Conservation (phyloP, 2,329 filamentous ascomycete genomes). For the Blastomyces gilchristii region DNA sequence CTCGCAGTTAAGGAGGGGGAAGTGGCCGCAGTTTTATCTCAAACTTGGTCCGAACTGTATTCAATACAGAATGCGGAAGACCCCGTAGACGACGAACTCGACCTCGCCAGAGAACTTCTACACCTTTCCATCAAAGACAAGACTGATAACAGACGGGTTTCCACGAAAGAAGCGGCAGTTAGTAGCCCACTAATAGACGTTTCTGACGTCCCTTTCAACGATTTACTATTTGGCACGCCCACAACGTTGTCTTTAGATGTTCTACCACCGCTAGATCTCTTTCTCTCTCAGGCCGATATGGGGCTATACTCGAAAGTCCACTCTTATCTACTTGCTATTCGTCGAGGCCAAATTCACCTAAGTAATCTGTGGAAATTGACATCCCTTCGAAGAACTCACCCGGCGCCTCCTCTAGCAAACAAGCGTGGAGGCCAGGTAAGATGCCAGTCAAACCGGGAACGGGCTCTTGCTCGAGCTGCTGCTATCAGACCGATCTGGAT, state of each 20-base stretch:
- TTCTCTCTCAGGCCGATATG: conserved; percentile 66
- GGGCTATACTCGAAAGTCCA: conserved; percentile 76
- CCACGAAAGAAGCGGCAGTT: conserved; percentile 19
- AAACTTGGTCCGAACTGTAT: conserved; percentile 72
- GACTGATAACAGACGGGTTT: conserved; percentile 19
- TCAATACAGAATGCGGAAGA: conserved; percentile 71
- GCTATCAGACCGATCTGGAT: conserved; percentile 81
- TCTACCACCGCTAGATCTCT: conserved; percentile 75
- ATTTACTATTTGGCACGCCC: conserved; percentile 70
- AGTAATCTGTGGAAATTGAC: conserved; percentile 81
- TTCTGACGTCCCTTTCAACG: conserved; percentile 51
- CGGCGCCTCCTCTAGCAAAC: conserved; percentile 57
- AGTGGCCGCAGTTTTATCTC: conserved; percentile 62
- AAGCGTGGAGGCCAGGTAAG: conserved; percentile 50
- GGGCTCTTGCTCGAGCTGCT: conserved; percentile 52
- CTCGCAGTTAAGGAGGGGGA: conserved; percentile 78
- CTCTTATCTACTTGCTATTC: conserved; percentile 74
- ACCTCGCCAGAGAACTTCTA: conserved; percentile 68
- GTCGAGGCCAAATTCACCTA: conserved; percentile 73
- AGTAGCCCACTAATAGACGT: conserved; percentile 26
- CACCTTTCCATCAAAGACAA: conserved; percentile 46
- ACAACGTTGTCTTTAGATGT: conserved; percentile 61
- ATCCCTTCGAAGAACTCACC: conserved; percentile 64
- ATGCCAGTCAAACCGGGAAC: conserved; percentile 52
- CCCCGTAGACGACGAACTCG: conserved; percentile 59